Base-by-base conservation (phyloP, 768 basidiomycete genomes). In the Mycena venus region DNA sequence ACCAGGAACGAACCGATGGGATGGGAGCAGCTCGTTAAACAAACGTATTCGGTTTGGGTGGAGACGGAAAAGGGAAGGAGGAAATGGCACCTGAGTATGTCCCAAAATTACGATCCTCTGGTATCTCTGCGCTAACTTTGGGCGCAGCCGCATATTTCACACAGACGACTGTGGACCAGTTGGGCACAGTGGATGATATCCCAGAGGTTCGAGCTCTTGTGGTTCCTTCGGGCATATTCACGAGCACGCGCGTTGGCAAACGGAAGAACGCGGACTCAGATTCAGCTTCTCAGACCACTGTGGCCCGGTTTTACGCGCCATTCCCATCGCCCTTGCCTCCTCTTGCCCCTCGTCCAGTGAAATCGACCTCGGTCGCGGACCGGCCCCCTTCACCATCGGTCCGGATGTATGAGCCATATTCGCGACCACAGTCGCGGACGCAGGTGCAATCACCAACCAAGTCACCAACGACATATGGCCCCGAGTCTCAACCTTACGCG, bases 21-120 rank as follows among this genome's bases (percentile, higher is more conserved):
- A 70, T 92, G 91, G 91, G 91, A 93, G 77, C 90, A 88, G 11
- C 86, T 95, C 51, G 91, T 95, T 67, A 95, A 95, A 81, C 95
- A 95, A 81, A 95, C 95, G 0, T 96, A 95, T 80, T 95, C 94
- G 0, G 94, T 93, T 44, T 94, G 91, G 91, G 90, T 93, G 36
- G 86, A 90, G 68, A 91, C 91, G 6, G 88, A 88, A 38, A 89
- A 88, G 76, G 92, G 93, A 49, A 86, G 86, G 68, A 88, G 92
- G 59, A 96, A 96, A 84, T 95, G 94, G 95, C 95, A 95, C 81
- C 86, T 96, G 49, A 95, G 94, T 95, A 80, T 81, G 91, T 84
- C 47, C 29, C n/a, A n/a, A n/a, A 68, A 49, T 49, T 59, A 47
- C 51, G 44, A 51, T 47, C 19, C 19, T 62, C 29, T 47, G 21